Evolutionary conservation across 2,329 filamentous ascomycete species (phyloP), one percentile per base, ranked within the genome.

Genomic region (Penicillium sp.): DNA sequence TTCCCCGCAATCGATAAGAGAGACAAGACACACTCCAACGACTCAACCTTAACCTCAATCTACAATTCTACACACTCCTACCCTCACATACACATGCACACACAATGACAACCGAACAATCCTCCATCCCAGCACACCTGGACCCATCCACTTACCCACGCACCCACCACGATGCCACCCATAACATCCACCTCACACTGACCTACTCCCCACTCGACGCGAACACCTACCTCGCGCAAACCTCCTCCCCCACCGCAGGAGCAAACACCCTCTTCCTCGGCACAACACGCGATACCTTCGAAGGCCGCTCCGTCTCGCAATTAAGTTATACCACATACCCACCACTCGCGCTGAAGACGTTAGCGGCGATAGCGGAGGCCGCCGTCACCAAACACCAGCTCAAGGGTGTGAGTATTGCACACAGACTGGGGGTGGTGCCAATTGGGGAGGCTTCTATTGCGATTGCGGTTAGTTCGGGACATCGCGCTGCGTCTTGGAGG

Each of bases 371-470:
- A 53, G 79, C 79, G 10, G 70, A 70, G 53, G 72, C 81, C 6
- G 76, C 81, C 4, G 78, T 93, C 3, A 77, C 79, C 17, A 72
- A 78, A 67, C 88, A 96, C 75, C 79, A 76, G 0, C 84, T 97
- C 19, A 85, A 86, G 40, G 90, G 87, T 8, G 88, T 98, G 61
- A 88, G 90, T 54, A 91, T 98, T 76, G 83, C 91, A 15, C 95
- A 98, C 79, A 87, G 94, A 4, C 83, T 98, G 3, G 95, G 95
- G 0, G 84, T 87, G 22, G 94, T 97, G 17, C 91, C 92, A 2
- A 89, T 98, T 59, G 90, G 89, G n/a, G 92, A 97, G 78, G 93
- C 97, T 80, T 96, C 92, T 74, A 94, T 99, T 64, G 80, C 96
- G 59, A 93, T 98, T 70, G 91, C 92, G 1, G 91, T 97, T 4